A percentile compares a stretch with the other conserved stretches of the same genome.
Conservation (phyloP, 1,139 yeast species). For the Martiniozyma asiatica region DNA sequence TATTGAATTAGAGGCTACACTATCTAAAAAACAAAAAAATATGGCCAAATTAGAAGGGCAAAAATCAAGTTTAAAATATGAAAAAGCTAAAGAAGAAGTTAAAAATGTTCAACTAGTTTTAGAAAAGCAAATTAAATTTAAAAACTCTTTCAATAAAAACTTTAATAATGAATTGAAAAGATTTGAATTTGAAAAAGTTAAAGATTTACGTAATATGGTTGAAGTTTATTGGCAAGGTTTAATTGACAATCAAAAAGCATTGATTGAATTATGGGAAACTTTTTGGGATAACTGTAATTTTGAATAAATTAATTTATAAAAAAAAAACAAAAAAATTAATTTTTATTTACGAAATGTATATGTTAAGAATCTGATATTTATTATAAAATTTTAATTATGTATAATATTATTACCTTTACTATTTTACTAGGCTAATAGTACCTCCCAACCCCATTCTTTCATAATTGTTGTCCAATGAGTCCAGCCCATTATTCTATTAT, state of each 20-base stretch:
- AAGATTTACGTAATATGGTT: conserved; percentile 80
- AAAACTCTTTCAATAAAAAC: conserved; percentile 26
- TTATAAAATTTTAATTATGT: too few relatives aligned
- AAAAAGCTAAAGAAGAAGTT: conserved; percentile 45
- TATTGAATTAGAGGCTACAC: conserved; percentile 33
- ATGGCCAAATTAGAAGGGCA: conserved; percentile 23
- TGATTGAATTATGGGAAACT: conserved; percentile 92
- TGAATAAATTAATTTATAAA: conserved; percentile 7
- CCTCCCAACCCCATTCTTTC: conserved; percentile 73
- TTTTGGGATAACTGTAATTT: conserved; percentile 43
- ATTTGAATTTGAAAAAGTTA: conserved; percentile 68
- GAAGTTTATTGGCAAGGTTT: conserved; percentile 87
- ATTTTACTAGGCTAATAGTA: conserved; percentile 28
- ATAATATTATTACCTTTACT: too few relatives aligned
- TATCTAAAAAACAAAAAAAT: conserved; percentile 34
- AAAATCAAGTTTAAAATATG: conserved; percentile 28
- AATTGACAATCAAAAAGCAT: conserved; percentile 87
- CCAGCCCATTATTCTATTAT: conserved; percentile 33
- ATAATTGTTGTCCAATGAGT: conserved; percentile 61
- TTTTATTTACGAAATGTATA: too few relatives aligned
- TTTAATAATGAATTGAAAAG: conserved; percentile 57
- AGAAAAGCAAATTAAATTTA: conserved; percentile 18
- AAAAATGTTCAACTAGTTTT: conserved; percentile 46
- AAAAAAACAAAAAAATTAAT: background rate
- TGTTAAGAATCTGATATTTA: too few relatives aligned